A percentile compares a stretch with the other conserved stretches of the same genome.
phyloP scores from a whole-genome alignment of 257 asterid genomes.

The Solanum paucissectum region DNA sequence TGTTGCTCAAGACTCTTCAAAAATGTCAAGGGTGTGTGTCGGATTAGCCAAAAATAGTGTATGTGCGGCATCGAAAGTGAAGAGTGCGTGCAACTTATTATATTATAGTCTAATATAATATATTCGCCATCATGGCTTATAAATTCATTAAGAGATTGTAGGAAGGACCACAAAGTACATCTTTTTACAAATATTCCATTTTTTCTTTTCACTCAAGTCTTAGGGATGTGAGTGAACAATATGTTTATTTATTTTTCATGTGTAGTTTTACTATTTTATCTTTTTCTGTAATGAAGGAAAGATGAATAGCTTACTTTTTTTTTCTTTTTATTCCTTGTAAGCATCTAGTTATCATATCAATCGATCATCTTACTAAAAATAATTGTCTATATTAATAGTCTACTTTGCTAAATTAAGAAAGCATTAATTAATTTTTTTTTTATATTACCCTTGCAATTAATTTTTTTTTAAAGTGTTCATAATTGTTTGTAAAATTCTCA shows the following conservation, averaged over 20 bases:
- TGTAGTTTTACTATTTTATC: not conserved
- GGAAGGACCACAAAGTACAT: not conserved
- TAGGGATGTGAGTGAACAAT: not conserved
- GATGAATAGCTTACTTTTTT: not conserved
- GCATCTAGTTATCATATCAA: not conserved
- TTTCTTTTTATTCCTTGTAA: not conserved
- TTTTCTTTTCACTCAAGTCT: not conserved
- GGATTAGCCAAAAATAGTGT: not conserved
- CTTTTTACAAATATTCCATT: not conserved
- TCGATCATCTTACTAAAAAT: not conserved
- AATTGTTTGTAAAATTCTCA: not conserved
- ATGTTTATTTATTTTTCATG: not conserved
- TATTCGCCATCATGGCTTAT: not conserved
- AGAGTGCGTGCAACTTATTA: not conserved
- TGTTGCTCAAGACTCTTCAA: not conserved
- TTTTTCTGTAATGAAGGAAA: not conserved
- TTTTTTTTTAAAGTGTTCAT: not conserved
- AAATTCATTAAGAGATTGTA: not conserved
- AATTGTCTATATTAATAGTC: too few relatives aligned
- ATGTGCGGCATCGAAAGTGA: not conserved
- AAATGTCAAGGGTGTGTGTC: not conserved
- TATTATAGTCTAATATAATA: not conserved
- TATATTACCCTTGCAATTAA: too few relatives aligned
- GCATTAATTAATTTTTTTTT: fast-evolving
- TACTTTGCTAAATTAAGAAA: too few relatives aligned